Evolutionary conservation across 169 alveolate genomes (phyloP).

Genomic region (Plasmodium gonderi): DNA sequence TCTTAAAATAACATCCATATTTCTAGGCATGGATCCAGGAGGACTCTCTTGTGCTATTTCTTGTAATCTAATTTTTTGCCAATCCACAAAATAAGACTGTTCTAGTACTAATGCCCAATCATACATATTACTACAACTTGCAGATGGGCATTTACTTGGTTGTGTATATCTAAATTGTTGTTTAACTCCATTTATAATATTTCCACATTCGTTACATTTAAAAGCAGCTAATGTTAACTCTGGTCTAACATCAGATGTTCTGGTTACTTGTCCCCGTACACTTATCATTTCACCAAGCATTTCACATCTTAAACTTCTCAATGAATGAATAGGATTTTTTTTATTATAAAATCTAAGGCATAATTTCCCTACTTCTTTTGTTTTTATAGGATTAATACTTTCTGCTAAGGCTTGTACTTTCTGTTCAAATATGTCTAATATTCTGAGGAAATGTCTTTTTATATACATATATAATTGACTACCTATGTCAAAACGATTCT

Average conservation of each 20-base stretch:
- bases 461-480: conserved; percentile 82
- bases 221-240: conserved; percentile 94
- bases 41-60: conserved; percentile 96
- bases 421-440: conserved; percentile 83
- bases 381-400: conserved; percentile 73
- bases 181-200: conserved; percentile 89
- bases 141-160: conserved; percentile 82
- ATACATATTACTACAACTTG: conserved; percentile 89
- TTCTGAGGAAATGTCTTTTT: conserved; percentile 82
- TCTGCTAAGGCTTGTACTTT: conserved; percentile 81
- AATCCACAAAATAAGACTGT: conserved; percentile 92
- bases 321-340: conserved; percentile 80
- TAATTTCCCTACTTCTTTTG: conserved; percentile 78
- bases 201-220: conserved; percentile 93
- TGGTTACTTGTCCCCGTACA: conserved; percentile 96
- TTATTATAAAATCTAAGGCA: conserved; percentile 80
- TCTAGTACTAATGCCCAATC: conserved; percentile 93
- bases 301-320: conserved; percentile 83
- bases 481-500: conserved; percentile 76
- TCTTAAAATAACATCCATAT: conserved; percentile 95
- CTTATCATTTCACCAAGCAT: conserved; percentile 94
- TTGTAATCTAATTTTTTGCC: conserved; percentile 95
- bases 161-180: conserved; percentile 95
- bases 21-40: conserved; percentile 97
- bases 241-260: conserved; percentile 98